Evolutionary conservation across 2,329 filamentous ascomycete genomes (phyloP).

Genomic region (Calonectria multiphialidica): DNA sequence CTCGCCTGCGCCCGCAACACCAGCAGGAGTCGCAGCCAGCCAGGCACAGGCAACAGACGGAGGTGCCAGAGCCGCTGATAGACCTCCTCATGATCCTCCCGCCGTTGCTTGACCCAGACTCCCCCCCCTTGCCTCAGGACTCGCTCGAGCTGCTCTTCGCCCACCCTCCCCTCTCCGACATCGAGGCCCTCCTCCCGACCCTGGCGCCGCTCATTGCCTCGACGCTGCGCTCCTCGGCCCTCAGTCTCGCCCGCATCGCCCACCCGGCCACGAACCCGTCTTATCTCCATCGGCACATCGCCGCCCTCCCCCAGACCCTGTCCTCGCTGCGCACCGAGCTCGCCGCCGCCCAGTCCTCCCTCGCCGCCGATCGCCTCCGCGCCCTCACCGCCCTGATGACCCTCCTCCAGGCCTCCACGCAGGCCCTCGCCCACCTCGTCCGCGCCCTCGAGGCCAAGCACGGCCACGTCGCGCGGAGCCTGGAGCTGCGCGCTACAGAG

Average conservation of each 20-base stretch:
- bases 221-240: constrained; percentile 62
- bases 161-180: constrained; percentile 61
- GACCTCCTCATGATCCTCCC: constrained; percentile 69
- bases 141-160: constrained; percentile 60
- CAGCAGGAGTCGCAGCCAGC: constrained; percentile 37
- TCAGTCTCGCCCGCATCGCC: constrained; percentile 60
- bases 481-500: constrained; percentile 63
- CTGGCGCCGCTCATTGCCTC: constrained; percentile 62
- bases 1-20: constrained; percentile 37
- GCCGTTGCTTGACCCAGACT: constrained; percentile 55
- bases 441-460: constrained; percentile 67
- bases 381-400: constrained; percentile 51
- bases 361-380: constrained; percentile 55
- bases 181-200: constrained; percentile 61
- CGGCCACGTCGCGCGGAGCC: constrained; percentile 61
- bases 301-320: constrained; percentile 58
- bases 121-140: constrained; percentile 49
- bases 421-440: constrained; percentile 57
- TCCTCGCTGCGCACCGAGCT: constrained; percentile 51
- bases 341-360: constrained; percentile 42
- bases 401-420: constrained; percentile 56
- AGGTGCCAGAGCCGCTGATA: constrained; percentile 58
- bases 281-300: constrained; percentile 69
- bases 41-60: constrained; percentile 31
- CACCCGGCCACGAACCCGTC: constrained; percentile 65